phyloP scores from a whole-genome alignment of 257 asterid species.

The Salvia miltiorrhiza region DNA sequence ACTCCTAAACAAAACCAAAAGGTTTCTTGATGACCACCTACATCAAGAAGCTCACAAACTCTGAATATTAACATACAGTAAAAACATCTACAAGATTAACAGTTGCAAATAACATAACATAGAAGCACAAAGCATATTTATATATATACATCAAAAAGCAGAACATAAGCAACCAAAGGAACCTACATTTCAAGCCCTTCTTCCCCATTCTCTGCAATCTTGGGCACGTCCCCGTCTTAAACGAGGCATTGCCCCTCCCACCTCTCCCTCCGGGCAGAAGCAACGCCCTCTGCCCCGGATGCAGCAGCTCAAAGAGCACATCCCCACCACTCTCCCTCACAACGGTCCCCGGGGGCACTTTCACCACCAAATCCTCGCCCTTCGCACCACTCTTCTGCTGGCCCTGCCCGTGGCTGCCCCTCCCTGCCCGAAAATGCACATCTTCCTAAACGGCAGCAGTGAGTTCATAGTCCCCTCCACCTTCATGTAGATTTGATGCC shows the following conservation, averaged over 20 bases:
- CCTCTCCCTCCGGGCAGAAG: slow-evolving; percentile 90
- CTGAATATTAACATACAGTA: background rate
- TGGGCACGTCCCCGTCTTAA: slow-evolving; percentile 82
- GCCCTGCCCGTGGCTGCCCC: slow-evolving; percentile 90
- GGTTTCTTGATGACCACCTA: no score
- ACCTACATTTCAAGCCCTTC: slow-evolving; percentile 89
- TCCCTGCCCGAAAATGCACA: slow-evolving; percentile 78
- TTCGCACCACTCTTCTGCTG: slow-evolving; percentile 71
- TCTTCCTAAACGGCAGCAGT: slow-evolving; percentile 73
- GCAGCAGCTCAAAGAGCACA: slow-evolving; percentile 70
- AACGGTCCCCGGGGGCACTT: slow-evolving; percentile 94
- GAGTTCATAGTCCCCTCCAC: slow-evolving; percentile 87
- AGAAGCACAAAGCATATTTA: slow-evolving; percentile 1
- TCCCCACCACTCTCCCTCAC: slow-evolving; percentile 63
- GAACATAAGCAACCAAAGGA: background rate
- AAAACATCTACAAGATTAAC: background rate
- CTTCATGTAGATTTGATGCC: slow-evolving; percentile 70
- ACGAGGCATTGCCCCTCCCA: slow-evolving; percentile 90
- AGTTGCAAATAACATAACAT: background rate
- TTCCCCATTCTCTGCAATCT: slow-evolving; percentile 93
- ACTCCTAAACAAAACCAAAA: slow-evolving; percentile 63
- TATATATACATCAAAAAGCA: slow-evolving; percentile 1
- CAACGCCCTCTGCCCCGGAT: slow-evolving; percentile 78
- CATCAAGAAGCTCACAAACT: background rate
- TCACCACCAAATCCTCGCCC: slow-evolving; percentile 73